Base-by-base conservation (phyloP, 176 grass and related monocot genomes). In the Poa pratensis region DNA sequence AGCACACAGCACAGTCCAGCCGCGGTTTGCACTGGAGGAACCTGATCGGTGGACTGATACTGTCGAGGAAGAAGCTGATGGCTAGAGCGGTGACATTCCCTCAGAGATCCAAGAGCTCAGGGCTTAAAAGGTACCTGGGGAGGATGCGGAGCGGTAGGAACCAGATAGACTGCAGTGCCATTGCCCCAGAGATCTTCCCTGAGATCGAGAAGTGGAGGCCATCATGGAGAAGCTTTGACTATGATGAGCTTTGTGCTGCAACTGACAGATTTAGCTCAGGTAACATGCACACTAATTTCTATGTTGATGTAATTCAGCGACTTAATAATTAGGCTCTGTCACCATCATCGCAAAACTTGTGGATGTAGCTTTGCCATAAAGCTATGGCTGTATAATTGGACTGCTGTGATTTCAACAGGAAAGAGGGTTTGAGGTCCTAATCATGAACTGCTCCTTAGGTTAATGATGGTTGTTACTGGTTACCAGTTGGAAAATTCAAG, bases 221-320 rank as follows among this genome's bases (percentile, higher is more conserved):
- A 48, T 94, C 94, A 79, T 99, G 97, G 97, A 90, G 97, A 84
- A 99, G 88, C 71, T 99, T 99, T 46, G 94, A 94, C 57, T 91
- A 96, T 19, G 30, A 85, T 26, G 97, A 99, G 79, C 94, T 99
- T 55, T 85, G 89, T 34, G 76, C 83, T 51, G 97, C 94, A 14
- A 99, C 97, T 62, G 77, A 92, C 79, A 89, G 84, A 62, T 99
- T 99, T 73, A 94, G 86, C 83, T 70, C 90, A 99, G 97, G 97
- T 96, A 87, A 77, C 35, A 82, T 85, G 68, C 77, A 63, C 64
- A 73, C 54, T 69, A 59, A 40, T 35, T 73, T 57, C 15, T 68
- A 50, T 60, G 39, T 32, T 89, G 75, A 27, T 74, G 75, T 60
- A 30, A 74, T 77, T 40, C 73, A 28, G 48, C 75, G 26, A 59